Evolutionary conservation across 768 basidiomycete genomes (phyloP).

Genomic region (Pisolithus tinctorius): DNA sequence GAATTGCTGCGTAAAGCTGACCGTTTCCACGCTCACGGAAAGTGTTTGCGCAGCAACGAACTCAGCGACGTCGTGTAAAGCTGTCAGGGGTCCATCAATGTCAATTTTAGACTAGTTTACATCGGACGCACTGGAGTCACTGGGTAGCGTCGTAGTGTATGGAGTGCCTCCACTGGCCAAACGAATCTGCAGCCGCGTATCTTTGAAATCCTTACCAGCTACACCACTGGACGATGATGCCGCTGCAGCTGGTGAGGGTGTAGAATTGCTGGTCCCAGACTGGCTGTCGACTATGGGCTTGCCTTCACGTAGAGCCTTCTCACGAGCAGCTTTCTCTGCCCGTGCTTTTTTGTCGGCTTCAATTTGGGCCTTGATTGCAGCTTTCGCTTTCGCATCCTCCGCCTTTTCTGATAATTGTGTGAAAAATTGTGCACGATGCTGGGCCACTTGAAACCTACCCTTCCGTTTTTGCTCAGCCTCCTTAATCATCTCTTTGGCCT

Average conservation of each 20-base stretch:
- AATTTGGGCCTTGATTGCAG: constrained; percentile 88
- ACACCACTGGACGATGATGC: constrained; percentile 32
- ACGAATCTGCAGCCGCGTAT: constrained; percentile 88
- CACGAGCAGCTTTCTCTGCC: constrained; percentile 80
- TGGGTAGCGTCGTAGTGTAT: constrained; percentile 72
- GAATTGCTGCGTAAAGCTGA: constrained; percentile 75
- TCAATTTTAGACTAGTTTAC: not conserved
- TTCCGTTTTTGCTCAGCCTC: constrained; percentile 76
- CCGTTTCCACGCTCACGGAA: constrained; percentile 66
- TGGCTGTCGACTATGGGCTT: constrained; percentile 31
- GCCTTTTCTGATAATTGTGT: constrained; percentile 61
- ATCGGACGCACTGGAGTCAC: constrained; percentile 61
- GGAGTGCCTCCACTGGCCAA: constrained; percentile 73
- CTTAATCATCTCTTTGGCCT: constrained; percentile 73
- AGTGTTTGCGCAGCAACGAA: constrained; percentile 73
- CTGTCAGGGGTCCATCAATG: constrained; percentile 31
- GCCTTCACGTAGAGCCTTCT: constrained; percentile 89
- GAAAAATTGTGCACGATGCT: not conserved
- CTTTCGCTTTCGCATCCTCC: constrained; percentile 79
- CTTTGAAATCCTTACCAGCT: constrained; percentile 71
- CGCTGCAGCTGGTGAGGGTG: constrained; percentile 30
- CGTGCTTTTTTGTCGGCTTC: constrained; percentile 89
- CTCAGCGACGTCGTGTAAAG: constrained; percentile 81
- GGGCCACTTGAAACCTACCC: constrained; percentile 38
- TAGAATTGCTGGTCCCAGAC: constrained; percentile 21